Evolutionary conservation across 192 early-diverging fungal genomes (phyloP).

Genomic region (Coemansia sp.): DNA sequence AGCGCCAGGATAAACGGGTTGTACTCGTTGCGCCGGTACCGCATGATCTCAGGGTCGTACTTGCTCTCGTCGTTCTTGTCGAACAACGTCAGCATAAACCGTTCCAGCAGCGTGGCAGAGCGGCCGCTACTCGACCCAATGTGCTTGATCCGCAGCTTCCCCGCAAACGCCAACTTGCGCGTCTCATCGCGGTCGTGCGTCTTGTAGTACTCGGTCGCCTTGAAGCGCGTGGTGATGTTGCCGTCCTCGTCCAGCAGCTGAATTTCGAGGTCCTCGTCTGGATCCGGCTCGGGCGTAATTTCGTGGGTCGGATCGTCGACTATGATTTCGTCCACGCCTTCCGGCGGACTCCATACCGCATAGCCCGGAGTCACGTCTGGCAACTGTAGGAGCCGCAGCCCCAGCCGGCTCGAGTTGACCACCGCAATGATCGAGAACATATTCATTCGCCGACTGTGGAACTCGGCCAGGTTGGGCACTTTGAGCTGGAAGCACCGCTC

Average conservation of each 20-base stretch:
- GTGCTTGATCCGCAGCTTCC: slow-evolving; percentile 22
- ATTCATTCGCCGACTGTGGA: slow-evolving; percentile 49
- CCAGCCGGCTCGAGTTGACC: slow-evolving; percentile 35
- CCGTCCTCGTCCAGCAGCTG: slow-evolving; percentile 21
- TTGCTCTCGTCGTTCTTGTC: slow-evolving; percentile 32
- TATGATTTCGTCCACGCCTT: slow-evolving; percentile 26
- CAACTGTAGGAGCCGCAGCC: slow-evolving; percentile 36
- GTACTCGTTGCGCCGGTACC: slow-evolving; percentile 46
- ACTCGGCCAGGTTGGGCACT: slow-evolving; percentile 44
- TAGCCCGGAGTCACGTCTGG: slow-evolving; percentile 32
- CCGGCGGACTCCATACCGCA: slow-evolving; percentile 31
- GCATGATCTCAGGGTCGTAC: slow-evolving; percentile 39
- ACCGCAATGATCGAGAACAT: slow-evolving; percentile 50
- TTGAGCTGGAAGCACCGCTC: slow-evolving; percentile 51
- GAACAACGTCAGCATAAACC: slow-evolving; percentile 49
- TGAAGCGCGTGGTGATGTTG: slow-evolving; percentile 5
- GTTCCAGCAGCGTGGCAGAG: slow-evolving; percentile 38
- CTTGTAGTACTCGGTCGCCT: slow-evolving; percentile 39
- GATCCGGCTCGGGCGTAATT: slow-evolving; percentile 27
- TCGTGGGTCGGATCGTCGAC: slow-evolving; percentile 34
- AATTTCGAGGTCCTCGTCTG: slow-evolving; percentile 24
- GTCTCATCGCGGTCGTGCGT: slow-evolving; percentile 37
- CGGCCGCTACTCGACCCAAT: slow-evolving; percentile 16
- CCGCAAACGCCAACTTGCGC: not conserved
- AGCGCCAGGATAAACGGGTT: slow-evolving; percentile 43